Percentiles rank a stretch among this genome's conserved stretches.
Conservation (phyloP, 2,329 filamentous ascomycete genomes). For the Diplodia seriata region DNA sequence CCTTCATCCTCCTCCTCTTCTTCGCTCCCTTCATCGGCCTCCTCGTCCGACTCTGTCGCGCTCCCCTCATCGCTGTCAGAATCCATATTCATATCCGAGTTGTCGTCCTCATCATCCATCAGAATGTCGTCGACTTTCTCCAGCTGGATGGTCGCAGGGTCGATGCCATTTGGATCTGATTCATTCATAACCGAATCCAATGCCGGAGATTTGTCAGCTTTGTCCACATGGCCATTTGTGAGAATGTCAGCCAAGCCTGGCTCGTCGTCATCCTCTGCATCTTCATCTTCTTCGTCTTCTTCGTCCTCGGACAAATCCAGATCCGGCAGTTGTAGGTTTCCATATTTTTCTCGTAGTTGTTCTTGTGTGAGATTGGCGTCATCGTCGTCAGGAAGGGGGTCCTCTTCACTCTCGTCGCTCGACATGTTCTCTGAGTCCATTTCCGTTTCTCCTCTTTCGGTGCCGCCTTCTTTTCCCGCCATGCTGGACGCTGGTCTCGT, state of each 20-base stretch:
- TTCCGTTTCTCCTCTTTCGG: slow-evolving; percentile 5
- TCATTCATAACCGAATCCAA: slow-evolving; percentile 14
- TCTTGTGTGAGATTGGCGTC: slow-evolving; percentile 73
- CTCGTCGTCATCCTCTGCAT: slow-evolving; percentile 41
- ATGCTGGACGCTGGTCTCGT: slow-evolving; percentile 33
- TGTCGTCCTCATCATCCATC: slow-evolving; percentile 39
- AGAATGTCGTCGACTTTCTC: slow-evolving; percentile 52
- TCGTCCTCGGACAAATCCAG: slow-evolving; percentile 42
- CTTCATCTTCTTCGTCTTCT: slow-evolving; percentile 41
- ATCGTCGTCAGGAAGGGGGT: slow-evolving; percentile 52
- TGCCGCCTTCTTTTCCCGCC: slow-evolving; percentile 29
- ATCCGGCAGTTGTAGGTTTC: slow-evolving; percentile 60
- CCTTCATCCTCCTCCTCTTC: slow-evolving; percentile 48
- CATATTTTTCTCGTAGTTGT: slow-evolving; percentile 72
- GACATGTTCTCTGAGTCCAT: slow-evolving; percentile 27
- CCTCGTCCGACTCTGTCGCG: slow-evolving; percentile 27
- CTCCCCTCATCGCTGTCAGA: slow-evolving; percentile 36
- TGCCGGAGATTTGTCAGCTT: neutral
- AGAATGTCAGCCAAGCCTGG: slow-evolving; percentile 31
- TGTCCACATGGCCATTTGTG: slow-evolving; percentile 23
- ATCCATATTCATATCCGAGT: slow-evolving; percentile 29
- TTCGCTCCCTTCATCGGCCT: slow-evolving; percentile 53
- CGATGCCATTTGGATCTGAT: slow-evolving; percentile 38
- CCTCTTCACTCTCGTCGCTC: slow-evolving; percentile 49
- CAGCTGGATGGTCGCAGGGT: slow-evolving; percentile 47